A percentile compares a stretch with the other conserved stretches of the same genome.
Evolutionary conservation across 1,139 yeast species (phyloP).

Genomic region (Blastobotrys apis): DNA sequence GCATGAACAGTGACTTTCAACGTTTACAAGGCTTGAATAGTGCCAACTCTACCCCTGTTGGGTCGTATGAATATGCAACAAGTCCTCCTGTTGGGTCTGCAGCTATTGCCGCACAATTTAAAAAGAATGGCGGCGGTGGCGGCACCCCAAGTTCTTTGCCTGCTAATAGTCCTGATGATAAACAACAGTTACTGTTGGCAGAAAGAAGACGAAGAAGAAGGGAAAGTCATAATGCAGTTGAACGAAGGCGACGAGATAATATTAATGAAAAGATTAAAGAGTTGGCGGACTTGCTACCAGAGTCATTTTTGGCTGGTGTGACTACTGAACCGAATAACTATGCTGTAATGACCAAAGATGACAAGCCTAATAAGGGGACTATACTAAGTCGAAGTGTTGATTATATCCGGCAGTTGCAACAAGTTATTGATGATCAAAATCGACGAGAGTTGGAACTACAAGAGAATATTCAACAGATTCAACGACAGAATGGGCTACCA

Average conservation of each 20-base stretch:
- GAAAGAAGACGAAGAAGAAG: constrained; percentile 43
- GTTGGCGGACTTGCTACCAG: constrained; percentile 64
- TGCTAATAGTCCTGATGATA: constrained; percentile 17
- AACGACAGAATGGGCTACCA: constrained; percentile 40
- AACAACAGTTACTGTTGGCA: constrained; percentile 23
- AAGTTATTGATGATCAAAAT: constrained; percentile 62
- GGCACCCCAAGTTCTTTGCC: constrained; percentile 15
- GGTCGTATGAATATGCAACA: constrained; percentile 23
- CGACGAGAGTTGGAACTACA: constrained; percentile 72
- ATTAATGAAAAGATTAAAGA: constrained; percentile 89
- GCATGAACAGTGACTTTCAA: constrained; percentile 16
- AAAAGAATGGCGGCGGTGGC: constrained; percentile 1
- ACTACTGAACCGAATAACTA: constrained; percentile 18
- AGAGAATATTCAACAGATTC: constrained; percentile 54
- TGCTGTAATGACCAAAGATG: constrained; percentile 64
- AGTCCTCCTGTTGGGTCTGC: constrained; percentile 15
- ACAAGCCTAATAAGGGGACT: constrained; percentile 91
- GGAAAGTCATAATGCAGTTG: constrained; percentile 43
- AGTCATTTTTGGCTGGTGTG: constrained; percentile 44
- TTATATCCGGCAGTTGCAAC: constrained; percentile 70
- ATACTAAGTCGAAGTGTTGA: constrained; percentile 81
- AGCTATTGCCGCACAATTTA: neutral
- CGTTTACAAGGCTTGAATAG: constrained; percentile 16
- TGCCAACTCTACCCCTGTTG: constrained; percentile 27
- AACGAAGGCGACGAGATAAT: constrained; percentile 75